Evolutionary conservation across 148 eudicot genomes (phyloP).

Genomic region (Chenopodium suecicum): DNA sequence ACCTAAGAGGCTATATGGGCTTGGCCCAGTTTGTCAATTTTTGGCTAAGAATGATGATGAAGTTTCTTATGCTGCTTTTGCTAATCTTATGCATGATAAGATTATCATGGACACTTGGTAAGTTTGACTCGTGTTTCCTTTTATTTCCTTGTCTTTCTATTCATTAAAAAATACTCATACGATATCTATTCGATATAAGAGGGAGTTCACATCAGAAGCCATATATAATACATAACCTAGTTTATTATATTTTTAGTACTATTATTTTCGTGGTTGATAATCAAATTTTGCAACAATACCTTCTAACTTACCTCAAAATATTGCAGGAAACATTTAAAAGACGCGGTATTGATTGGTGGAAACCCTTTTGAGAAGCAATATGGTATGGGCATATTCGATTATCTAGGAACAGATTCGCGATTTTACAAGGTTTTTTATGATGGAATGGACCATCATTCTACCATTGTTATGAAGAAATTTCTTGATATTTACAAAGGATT

Average conservation of each 20-base stretch:
- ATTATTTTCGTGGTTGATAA: too few relatives aligned
- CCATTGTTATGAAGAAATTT: constrained; percentile 17
- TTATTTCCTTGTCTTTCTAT: too few relatives aligned
- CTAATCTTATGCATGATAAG: constrained; percentile 13
- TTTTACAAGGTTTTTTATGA: constrained; percentile 19
- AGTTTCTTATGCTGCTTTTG: constrained; percentile 32
- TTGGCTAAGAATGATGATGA: constrained; percentile 59
- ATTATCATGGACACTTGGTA: constrained; percentile 20
- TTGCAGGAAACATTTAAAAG: constrained; percentile 28
- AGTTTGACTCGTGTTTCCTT: neutral
- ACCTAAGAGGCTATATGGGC: constrained; percentile 50
- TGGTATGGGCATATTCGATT: constrained; percentile 23
- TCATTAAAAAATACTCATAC: too few relatives aligned
- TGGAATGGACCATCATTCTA: constrained; percentile 29
- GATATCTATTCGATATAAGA: too few relatives aligned
- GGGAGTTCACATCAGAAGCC: too few relatives aligned
- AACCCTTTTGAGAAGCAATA: constrained; percentile 17
- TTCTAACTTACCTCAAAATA: neutral
- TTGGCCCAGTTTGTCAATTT: constrained; percentile 58
- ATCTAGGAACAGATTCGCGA: constrained; percentile 18
- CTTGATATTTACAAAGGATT: constrained; percentile 25
- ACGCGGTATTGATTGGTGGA: constrained; percentile 6
- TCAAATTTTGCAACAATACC: too few relatives aligned
- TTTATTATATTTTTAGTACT: too few relatives aligned
- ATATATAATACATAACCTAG: too few relatives aligned